Evolutionary conservation across 208 protist genomes (phyloP).

Genomic region (Entamoeba invadens): DNA sequence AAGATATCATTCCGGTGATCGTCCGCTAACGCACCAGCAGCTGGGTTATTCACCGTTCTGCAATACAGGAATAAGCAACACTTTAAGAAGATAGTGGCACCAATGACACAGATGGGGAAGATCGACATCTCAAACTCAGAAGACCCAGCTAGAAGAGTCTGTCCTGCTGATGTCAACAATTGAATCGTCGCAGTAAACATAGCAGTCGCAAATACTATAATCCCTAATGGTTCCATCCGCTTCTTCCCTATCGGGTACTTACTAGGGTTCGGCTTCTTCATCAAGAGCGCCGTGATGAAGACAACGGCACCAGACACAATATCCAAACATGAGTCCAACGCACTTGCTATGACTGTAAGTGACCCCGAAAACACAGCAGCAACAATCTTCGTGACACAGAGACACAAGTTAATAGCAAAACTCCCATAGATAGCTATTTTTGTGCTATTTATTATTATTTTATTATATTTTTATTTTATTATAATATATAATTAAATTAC

Average conservation of each 20-base stretch:
- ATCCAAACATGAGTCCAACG: conserved; percentile 12
- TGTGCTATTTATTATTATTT: background rate
- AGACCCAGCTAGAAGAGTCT: background rate
- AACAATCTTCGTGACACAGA: conserved; percentile 7
- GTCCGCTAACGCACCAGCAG: conserved; percentile 1
- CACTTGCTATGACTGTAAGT: background rate
- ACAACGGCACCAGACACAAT: conserved; percentile 3
- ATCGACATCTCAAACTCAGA: conserved; percentile 7
- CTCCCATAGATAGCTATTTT: background rate
- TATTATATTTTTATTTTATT: background rate
- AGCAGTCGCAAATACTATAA: conserved; percentile 17
- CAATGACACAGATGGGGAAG: background rate
- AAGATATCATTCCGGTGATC: conserved; percentile 24
- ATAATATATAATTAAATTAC: no score
- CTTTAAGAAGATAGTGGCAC: background rate
- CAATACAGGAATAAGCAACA: conserved; percentile 10
- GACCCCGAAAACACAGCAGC: conserved; percentile 2
- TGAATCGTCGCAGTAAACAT: conserved; percentile 8
- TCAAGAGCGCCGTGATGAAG: background rate
- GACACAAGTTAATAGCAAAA: conserved; percentile 4
- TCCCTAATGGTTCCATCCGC: background rate
- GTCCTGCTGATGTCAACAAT: background rate
- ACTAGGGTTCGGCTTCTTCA: conserved; percentile 5
- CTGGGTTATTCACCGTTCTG: background rate
- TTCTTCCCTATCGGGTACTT: conserved; percentile 17